Evolutionary conservation across 2,329 filamentous ascomycete species (phyloP), one percentile per base, ranked within the genome.

Genomic region (Metarhizium rileyi): DNA sequence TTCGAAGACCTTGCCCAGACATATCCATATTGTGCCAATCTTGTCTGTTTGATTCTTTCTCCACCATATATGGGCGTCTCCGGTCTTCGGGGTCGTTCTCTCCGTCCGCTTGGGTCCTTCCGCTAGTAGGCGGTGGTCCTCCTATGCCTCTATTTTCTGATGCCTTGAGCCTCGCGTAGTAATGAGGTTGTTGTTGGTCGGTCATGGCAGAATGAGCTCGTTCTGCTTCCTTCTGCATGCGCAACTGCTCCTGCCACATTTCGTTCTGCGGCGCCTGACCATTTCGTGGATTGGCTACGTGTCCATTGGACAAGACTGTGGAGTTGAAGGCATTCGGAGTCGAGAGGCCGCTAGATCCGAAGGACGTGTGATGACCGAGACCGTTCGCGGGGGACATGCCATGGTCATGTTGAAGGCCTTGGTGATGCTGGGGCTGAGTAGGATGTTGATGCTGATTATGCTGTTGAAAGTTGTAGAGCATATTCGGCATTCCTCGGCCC

Each of bases 1-100:
- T 87, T 57, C 90, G 85, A 45, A 98, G 74, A 20, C 91, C 91
- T 70, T 97, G 93, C n/a, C 93, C 93, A 59, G 90, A 93, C 65
- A 97, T 84, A 67, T 98, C 93, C 59, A 98, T 75, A 56, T 90
- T 90, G 65, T 88, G 81, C 93, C 93, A 97, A 61, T 90, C 86
- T 66, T 95, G 86, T 55, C 84, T 74, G 59, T 83, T 81, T 55
- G 78, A 75, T 52, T 78, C 74, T 60, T 79, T 78, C 52, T 86
- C 80, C 49, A 86, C 74, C 59, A 84, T 84, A 59, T 83, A 77
- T 28, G 80, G 80, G 50, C 80, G 69, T 59, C 80, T 74, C 58
- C 77, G 72, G 57, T 82, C 78, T 44, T 76, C 76, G 16, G 69
- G 59, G 52, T 81, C 78, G 50, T 74, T 72, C 44, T 82, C 78